Percentiles rank a stretch among this genome's conserved stretches.
Conservation (phyloP, 495 filamentous ascomycete genomes). For the Neurospora sp. region DNA sequence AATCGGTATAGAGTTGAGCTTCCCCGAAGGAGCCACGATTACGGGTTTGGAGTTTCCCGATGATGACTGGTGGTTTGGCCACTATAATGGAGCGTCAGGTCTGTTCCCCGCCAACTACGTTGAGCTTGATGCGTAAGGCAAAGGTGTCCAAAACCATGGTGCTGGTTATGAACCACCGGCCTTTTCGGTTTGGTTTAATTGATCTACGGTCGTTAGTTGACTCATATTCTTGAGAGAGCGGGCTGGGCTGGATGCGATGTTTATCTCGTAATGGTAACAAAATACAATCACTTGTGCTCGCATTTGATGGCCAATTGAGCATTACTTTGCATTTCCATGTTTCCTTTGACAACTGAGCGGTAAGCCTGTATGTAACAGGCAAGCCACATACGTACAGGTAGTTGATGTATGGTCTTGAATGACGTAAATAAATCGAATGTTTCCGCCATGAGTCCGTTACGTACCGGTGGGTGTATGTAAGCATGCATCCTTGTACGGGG, state of each 20-base stretch:
- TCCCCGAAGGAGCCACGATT: conserved; percentile 81
- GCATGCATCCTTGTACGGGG: background rate
- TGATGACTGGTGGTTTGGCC: conserved; percentile 96
- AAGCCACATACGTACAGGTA: no score
- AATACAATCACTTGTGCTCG: background rate
- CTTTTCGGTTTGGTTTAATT: background rate
- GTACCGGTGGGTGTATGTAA: background rate
- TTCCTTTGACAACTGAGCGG: background rate
- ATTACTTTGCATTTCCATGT: background rate
- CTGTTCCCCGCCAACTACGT: conserved; percentile 92
- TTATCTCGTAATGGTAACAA: background rate
- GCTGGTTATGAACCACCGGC: background rate
- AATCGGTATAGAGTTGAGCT: conserved; percentile 56
- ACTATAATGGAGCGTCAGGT: conserved; percentile 66
- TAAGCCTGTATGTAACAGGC: background rate
- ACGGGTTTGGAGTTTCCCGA: conserved; percentile 76
- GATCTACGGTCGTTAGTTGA: background rate
- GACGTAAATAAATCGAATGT: background rate
- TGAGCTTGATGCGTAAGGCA: conserved; percentile 47
- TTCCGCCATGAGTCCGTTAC: background rate
- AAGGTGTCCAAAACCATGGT: background rate
- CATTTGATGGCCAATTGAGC: background rate
- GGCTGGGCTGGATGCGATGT: background rate
- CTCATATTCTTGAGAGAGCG: background rate
- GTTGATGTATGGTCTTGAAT: background rate